phyloP scores from a whole-genome alignment of 352 stramenopile genomes.

The Elongisporangium senticosum region DNA sequence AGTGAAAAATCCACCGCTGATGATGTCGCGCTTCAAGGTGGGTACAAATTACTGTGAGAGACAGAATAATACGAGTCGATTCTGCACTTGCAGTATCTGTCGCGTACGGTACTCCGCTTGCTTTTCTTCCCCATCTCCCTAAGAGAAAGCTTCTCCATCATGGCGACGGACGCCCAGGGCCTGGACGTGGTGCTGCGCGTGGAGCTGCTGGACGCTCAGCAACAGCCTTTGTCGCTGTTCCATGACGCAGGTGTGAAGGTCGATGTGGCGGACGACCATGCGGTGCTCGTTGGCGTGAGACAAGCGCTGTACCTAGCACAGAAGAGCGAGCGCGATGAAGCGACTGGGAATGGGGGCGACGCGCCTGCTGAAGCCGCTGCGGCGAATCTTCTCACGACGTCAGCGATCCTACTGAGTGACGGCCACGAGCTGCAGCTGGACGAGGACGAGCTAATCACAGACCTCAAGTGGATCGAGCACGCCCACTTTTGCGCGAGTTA shows the following conservation, averaged over 20 bases:
- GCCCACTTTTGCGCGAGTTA: slow-evolving; percentile 56
- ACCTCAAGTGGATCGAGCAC: slow-evolving; percentile 64
- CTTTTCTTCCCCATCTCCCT: background rate
- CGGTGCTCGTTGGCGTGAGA: slow-evolving; percentile 39
- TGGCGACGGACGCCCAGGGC: slow-evolving; percentile 12
- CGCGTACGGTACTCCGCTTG: background rate
- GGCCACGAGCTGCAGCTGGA: slow-evolving; percentile 22
- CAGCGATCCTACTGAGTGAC: slow-evolving; percentile 21
- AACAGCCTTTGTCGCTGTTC: slow-evolving; percentile 25
- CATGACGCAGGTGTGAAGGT: slow-evolving; percentile 34
- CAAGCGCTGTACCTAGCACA: slow-evolving; percentile 26
- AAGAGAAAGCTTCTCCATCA: background rate
- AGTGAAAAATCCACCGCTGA: background rate
- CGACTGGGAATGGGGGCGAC: slow-evolving; percentile 2
- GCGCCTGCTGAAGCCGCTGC: background rate
- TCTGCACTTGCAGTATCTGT: background rate
- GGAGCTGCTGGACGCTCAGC: background rate
- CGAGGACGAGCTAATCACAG: slow-evolving; percentile 36
- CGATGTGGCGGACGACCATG: slow-evolving; percentile 45
- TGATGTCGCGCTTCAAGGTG: background rate
- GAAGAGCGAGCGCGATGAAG: slow-evolving; percentile 2
- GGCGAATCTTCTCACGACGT: slow-evolving; percentile 2
- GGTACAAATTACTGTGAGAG: background rate
- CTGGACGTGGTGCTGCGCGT: slow-evolving; percentile 19
- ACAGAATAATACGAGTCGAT: background rate